Base-by-base conservation (phyloP, 352 stramenopile species). In the Phytophthora syringae region DNA sequence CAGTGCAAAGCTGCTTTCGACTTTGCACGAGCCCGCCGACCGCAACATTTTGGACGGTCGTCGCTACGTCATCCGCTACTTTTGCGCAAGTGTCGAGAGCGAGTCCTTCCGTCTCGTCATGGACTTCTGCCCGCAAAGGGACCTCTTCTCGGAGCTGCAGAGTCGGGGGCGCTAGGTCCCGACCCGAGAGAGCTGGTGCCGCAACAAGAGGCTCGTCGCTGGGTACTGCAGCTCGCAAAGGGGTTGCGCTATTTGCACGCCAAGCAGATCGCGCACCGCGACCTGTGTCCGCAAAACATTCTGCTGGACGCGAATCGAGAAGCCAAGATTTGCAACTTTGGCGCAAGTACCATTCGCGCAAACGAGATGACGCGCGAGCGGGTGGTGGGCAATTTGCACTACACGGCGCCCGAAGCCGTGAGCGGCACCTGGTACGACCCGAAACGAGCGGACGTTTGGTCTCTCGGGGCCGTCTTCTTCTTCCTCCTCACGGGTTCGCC, bases 401-500 rank as follows among this genome's bases (percentile, higher is more conserved):
- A 91, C 70, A 88, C 86, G 36, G 84, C 82, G 1, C 84, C 82
- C 1, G 84, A 93, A 42, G 70, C 76, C 22, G 77, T 86, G 16
- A 72, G 66, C 28, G 72, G 69, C 7, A 60, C 48, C 0, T 68
- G 64, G 40, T 93, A 92, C 68, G 83, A 93, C 70, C 63, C 82
- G 0, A 49, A 74, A 11, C 71, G 68, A 36, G 84, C 79, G 13
- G 84, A 93, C 50, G 67, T 92, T 30, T 93, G 85, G 85, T 90
- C 85, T 16, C 71, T 93, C 10, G 82, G 85, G 6, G 74, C 86
- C 7, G 58, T 91, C 24, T 66, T 93, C 25, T 93, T 92, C 66
- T 77, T 92, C 42, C 60, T 93, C 60, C 61, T 93, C 36, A 90
- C 85, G 27, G 85, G 85, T 0, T 88, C 81, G 1, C 82, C 80